A percentile compares a stretch with the other conserved stretches of the same genome.
Conservation (phyloP, 805 yeast species). For the Barnettozyma pratensis region DNA sequence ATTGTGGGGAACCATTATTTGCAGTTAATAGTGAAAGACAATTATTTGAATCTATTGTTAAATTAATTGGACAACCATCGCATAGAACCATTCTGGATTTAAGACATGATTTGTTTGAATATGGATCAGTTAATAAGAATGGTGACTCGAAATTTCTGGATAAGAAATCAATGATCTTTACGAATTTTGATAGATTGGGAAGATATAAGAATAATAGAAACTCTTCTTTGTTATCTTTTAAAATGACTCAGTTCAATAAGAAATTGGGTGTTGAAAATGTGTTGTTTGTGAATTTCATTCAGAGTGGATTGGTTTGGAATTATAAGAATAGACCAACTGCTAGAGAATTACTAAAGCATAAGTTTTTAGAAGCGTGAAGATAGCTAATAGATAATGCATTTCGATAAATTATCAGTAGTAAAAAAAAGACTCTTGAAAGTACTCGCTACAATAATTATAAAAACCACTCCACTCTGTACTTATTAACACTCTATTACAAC, state of each 20-base stretch:
- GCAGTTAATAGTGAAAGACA: slow-evolving; percentile 82
- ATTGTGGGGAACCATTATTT: slow-evolving; percentile 78
- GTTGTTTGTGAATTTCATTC: slow-evolving; percentile 25
- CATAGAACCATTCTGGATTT: slow-evolving; percentile 33
- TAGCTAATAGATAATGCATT: too few species aligned
- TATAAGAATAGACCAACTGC: slow-evolving; percentile 55
- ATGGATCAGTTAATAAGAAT: slow-evolving; percentile 31
- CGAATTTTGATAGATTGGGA: slow-evolving; percentile 29
- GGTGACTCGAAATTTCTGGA: slow-evolving; percentile 14
- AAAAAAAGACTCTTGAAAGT: too few species aligned
- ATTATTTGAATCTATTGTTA: slow-evolving; percentile 66
- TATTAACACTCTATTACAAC: too few species aligned
- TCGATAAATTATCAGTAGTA: too few species aligned
- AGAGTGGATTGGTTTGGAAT: slow-evolving; percentile 34
- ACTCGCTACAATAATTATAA: too few species aligned
- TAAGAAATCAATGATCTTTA: slow-evolving; percentile 31
- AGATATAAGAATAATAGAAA: slow-evolving; percentile 14
- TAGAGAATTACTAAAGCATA: slow-evolving; percentile 44
- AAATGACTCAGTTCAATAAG: slow-evolving; percentile 13
- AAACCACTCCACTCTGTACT: too few species aligned
- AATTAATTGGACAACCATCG: slow-evolving; percentile 81
- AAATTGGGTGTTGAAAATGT: slow-evolving; percentile 9
- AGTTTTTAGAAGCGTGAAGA: slow-evolving; percentile 30
- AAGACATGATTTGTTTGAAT: slow-evolving; percentile 31
- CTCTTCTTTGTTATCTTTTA: slow-evolving; percentile 12